Evolutionary conservation across 345 rosid species (phyloP).

Genomic region (Populus euphratica): DNA sequence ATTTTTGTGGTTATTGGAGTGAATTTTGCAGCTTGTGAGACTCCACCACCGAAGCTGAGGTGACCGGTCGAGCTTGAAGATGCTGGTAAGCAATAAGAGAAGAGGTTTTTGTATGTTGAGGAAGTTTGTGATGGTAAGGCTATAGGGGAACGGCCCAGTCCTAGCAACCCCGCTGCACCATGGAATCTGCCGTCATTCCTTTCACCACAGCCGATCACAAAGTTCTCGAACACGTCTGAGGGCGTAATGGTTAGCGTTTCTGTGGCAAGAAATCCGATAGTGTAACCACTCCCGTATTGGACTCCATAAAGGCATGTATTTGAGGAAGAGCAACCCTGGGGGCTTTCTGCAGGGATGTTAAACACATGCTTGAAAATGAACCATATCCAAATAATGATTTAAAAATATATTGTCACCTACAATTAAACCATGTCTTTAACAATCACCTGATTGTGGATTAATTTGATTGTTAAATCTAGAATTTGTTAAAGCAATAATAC

Average conservation of each 20-base stretch:
- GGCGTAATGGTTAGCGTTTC: background rate
- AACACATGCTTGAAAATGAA: too few species aligned
- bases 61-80: background rate
- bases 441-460: too few species aligned
- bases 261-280: background rate
- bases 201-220: background rate
- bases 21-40: background rate
- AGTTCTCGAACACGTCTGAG: background rate
- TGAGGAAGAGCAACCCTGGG: background rate
- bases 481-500: background rate
- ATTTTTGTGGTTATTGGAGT: background rate
- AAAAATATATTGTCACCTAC: too few species aligned
- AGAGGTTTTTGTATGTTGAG: background rate
- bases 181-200: background rate
- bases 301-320: background rate
- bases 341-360: background rate
- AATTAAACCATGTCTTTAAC: too few species aligned
- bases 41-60: background rate
- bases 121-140: background rate
- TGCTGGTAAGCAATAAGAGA: background rate
- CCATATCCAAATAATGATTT: too few species aligned
- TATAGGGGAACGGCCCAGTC: background rate
- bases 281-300: background rate
- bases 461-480: background rate
- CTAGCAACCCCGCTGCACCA: background rate